Evolutionary conservation across 2,329 filamentous ascomycete genomes (phyloP).

Genomic region (Aspergillus sclerotialis): DNA sequence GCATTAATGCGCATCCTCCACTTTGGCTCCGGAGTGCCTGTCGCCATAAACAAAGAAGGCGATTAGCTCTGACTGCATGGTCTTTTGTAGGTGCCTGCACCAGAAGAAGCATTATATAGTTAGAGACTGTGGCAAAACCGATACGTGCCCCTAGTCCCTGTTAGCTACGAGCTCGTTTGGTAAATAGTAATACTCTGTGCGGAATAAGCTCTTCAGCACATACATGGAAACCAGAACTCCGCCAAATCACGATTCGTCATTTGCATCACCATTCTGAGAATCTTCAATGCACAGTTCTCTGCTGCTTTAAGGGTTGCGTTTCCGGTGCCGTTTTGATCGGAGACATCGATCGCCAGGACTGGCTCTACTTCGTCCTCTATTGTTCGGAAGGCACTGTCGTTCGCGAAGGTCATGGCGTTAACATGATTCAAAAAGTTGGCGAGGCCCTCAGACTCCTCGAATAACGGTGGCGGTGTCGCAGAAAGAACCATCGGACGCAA

Average conservation of each 20-base stretch:
- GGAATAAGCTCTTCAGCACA: no score
- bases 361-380: slow-evolving; percentile 9
- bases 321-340: slow-evolving; percentile 6
- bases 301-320: slow-evolving; percentile 12
- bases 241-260: slow-evolving; percentile 11
- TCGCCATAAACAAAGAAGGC: slow-evolving; percentile 13
- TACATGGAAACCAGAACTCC: slow-evolving; percentile 18
- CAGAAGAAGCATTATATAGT: slow-evolving; percentile 13
- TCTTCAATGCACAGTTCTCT: slow-evolving; percentile 15
- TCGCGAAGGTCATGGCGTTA: slow-evolving; percentile 2
- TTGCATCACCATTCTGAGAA: slow-evolving; percentile 12
- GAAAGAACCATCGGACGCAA: slow-evolving; percentile 14
- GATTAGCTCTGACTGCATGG: slow-evolving; percentile 6
- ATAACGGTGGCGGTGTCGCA: slow-evolving; percentile 8
- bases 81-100: slow-evolving; percentile 12
- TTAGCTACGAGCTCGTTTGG: not conserved
- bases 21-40: slow-evolving; percentile 11
- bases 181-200: not conserved
- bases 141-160: slow-evolving; percentile 10
- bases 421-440: no score
- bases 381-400: slow-evolving; percentile 9
- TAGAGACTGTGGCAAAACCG: slow-evolving; percentile 12
- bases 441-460: slow-evolving; percentile 7
- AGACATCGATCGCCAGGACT: slow-evolving; percentile 7
- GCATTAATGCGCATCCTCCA: slow-evolving; percentile 10